Conservation (phyloP, 768 basidiomycete genomes). For the Mycena metata region DNA sequence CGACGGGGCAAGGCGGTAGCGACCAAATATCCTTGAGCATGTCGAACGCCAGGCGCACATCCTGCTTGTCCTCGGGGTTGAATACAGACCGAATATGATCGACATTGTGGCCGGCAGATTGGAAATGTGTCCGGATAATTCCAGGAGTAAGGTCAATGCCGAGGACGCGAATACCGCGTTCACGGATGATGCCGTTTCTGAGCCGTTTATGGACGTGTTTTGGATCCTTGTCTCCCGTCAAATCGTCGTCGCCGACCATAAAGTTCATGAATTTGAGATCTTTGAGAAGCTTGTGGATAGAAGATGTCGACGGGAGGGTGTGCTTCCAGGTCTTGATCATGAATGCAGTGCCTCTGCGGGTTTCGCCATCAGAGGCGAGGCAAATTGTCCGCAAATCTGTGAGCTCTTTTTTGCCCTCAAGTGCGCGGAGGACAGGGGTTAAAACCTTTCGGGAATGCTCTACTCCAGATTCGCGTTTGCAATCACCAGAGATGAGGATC, state of each 20-base stretch:
- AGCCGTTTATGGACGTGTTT: conserved; percentile 52
- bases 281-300: conserved; percentile 38
- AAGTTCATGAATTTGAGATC: conserved; percentile 45
- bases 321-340: conserved; percentile 37
- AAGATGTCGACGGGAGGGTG: not conserved
- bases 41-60: conserved; percentile 47
- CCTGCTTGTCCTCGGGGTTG: conserved; percentile 50
- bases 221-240: conserved; percentile 52
- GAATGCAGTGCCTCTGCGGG: conserved; percentile 40
- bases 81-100: conserved; percentile 38
- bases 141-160: conserved; percentile 43
- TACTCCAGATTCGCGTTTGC: conserved; percentile 45
- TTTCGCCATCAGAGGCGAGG: conserved; percentile 45
- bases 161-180: conserved; percentile 40
- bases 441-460: conserved; percentile 39
- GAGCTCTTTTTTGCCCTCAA: conserved; percentile 1
- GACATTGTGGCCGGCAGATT: conserved; percentile 9
- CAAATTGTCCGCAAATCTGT: conserved; percentile 40
- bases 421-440: not conserved
- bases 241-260: conserved; percentile 50
- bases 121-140: conserved; percentile 43
- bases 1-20: conserved; percentile 35
- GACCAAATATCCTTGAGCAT: conserved; percentile 46
- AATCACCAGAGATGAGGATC: conserved; percentile 46
- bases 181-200: conserved; percentile 47